Base-by-base conservation (phyloP, 108 stramenopile species). In the Epithemia pelagica region DNA sequence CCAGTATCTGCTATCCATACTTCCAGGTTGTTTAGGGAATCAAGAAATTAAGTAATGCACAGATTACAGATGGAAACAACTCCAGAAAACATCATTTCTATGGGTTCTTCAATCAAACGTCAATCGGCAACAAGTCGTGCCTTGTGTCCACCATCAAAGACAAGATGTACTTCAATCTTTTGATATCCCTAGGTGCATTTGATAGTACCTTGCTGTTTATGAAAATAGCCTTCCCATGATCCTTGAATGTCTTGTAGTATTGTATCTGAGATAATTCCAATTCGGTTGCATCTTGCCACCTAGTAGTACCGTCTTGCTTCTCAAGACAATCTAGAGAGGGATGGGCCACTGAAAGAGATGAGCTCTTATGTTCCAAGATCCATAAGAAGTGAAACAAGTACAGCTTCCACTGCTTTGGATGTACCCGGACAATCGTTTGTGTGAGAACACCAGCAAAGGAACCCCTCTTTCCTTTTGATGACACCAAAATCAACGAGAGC, bases 1-100 rank as follows among this genome's bases (percentile, higher is more conserved):
- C 22, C 52, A 24, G 54, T 22, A 27, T 65, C 64, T 10, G 37
- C 37, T 46, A 5, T 15, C 37, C 37, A 71, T 7, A 72, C 2
- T 30, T 79, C 59, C 23, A 80, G 58, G 10, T 62, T 57, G 52
- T 78, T 78, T 0, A 78, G 31, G 54, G 73, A 64, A 24, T 68
- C 77, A 31, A 78, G 37, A 30, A 78, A 78, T 1, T 65, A 37
- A 19, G 32, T 30, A 0, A 71, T 2, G 10, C 73, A 63, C 5
- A 78, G 20, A 7, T 69, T 52, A 8, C 52, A 0, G 0, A 74
- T 10, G 2, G 69, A 66, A 23, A 74, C 73, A 37, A 78, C 78
- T 65, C 69, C 46, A 0, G 78, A 65, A 57, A 74, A 78, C 0
- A 70, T 51, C 10, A 25, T 62, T 18, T 74, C 73, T 2, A 62